Evolutionary conservation across 345 rosid species (phyloP), one percentile per base, ranked within the genome.

Genomic region (Brassica nigra): DNA sequence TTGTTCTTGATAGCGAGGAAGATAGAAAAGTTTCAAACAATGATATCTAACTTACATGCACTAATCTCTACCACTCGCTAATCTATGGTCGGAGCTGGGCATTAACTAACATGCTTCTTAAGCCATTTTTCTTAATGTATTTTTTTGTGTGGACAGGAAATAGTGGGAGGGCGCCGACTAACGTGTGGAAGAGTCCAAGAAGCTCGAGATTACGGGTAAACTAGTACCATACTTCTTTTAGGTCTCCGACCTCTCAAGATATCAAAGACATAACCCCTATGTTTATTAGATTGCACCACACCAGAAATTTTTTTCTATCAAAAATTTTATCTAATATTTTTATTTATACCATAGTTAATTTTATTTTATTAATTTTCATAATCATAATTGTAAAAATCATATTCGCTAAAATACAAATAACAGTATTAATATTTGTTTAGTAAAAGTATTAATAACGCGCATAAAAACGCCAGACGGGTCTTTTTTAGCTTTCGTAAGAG

Each of bases 161-260:
- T 20, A 4, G 68, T 39, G 11, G 28, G 68, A 8, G 49, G 29
- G 15, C 6, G 74, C 68, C 79, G 82, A 82, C 79, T 62, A 55
- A 77, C 63, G 67, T 55, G 82, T 66, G 70, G 33, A 76, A 49
- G 11, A 39, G 10, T 62, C 58, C 59, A 67, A 78, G 37, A 63
- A 64, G 52, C 23, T 39, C 27, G 70, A 16, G 8, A 72, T 33
- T 49, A 58, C 16, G 37, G 33, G 67, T 5, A 5, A 34, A 34
- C 14, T 6, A 73, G n/a, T 12, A 14, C 36, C 34, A 73, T 20
- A 34, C n/a, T 63, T 69, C 61, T 7, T 29, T 55, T 42, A 33
- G 44, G 55, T 66, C 71, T 63, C 30, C 78, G 44, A 76, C 80
- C 62, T 58, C 67, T 42, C 62, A 2, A 31, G 2, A 73, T 59